phyloP scores from a whole-genome alignment of 1,139 yeast species.

The Meyerozyma athensensis region DNA sequence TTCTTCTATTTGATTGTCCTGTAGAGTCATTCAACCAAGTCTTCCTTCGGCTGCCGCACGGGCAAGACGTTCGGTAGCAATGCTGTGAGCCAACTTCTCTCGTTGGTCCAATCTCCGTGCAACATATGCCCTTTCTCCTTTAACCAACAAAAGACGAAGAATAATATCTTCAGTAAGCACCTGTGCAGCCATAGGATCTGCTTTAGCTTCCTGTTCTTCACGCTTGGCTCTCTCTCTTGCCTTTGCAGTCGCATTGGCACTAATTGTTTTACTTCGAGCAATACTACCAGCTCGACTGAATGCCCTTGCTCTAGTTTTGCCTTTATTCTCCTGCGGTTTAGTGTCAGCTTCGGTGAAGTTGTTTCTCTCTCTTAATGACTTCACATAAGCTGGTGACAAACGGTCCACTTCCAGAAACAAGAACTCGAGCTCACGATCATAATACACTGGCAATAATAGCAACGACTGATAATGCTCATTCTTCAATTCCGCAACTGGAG shows the following conservation, averaged over 20 bases:
- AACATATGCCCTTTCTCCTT: conserved; percentile 42
- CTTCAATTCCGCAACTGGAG: conserved; percentile 61
- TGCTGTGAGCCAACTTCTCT: conserved; percentile 56
- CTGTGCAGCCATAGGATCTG: conserved; percentile 54
- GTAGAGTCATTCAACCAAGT: conserved; percentile 11
- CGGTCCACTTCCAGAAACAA: conserved; percentile 58
- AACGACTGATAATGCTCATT: conserved; percentile 63
- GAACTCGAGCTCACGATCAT: conserved; percentile 49
- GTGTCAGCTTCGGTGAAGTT: conserved; percentile 18
- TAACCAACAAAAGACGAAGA: conserved; percentile 51
- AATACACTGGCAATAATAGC: conserved; percentile 60
- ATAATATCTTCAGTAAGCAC: conserved; percentile 62
- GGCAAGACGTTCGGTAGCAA: conserved; percentile 56
- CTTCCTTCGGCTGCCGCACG: conserved; percentile 44
- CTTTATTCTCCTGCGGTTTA: not conserved
- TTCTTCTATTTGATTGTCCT: not conserved
- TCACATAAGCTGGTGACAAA: conserved; percentile 48
- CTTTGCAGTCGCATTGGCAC: conserved; percentile 67
- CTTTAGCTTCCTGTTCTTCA: conserved; percentile 47
- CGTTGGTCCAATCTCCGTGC: conserved; percentile 57
- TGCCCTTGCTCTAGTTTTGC: conserved; percentile 10
- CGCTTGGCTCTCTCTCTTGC: conserved; percentile 51
- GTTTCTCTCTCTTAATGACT: conserved; percentile 44
- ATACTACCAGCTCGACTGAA: conserved; percentile 50
- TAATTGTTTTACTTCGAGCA: conserved; percentile 61